Evolutionary conservation across 768 basidiomycete genomes (phyloP), one percentile per base, ranked within the genome.

Genomic region (Dentipellis fragilis): DNA sequence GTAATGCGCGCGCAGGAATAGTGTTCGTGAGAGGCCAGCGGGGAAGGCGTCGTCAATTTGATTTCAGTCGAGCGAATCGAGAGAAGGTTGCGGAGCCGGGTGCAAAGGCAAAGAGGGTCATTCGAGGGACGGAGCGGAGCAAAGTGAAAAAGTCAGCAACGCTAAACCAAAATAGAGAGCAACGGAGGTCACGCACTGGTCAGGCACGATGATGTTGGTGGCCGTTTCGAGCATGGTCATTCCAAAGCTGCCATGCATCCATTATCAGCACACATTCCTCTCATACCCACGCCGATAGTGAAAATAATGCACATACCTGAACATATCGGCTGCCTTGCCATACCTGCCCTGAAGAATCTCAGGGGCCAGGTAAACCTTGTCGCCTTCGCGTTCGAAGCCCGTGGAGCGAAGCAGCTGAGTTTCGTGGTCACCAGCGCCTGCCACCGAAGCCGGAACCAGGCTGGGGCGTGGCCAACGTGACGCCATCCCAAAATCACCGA

Each of bases 401-500:
- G 75, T 79, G 52, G 36, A 68, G 21, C 19, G 48, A 23, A 49
- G 22, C n/a, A 45, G n/a, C 42, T 19, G 42, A 8, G n/a, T 17
- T n/a, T 52, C 8, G 42, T 22, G 14, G 52, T 52, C 50, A 54
- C 45, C 1, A 53, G 54, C 46, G 49, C 54, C 47, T 58, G 52
- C 14, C 17, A 53, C 62, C 11, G 57, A 63, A 45, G 63, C 60
- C 49, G 62, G 62, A 16, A 64, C 48, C 48, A 74, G 64, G 16
- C 66, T 66, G 0, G 75, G 72, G 39, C 93, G 75, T 0, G 93
- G 92, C 88, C 91, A 94, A 52, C 92, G 64, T 6, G 91, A 90
- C n/a, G 95, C 94, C 85, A 99, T 93, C 9, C 96, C 96, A 73
- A 98, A 97, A 69, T 99, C 96, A 8, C 95, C 95, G 67, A 99